These are phyloP conservation scores for Vigna reflexopilosa DNA, from an alignment of 306 rosid species.

Conservation along the genomic window DNA sequence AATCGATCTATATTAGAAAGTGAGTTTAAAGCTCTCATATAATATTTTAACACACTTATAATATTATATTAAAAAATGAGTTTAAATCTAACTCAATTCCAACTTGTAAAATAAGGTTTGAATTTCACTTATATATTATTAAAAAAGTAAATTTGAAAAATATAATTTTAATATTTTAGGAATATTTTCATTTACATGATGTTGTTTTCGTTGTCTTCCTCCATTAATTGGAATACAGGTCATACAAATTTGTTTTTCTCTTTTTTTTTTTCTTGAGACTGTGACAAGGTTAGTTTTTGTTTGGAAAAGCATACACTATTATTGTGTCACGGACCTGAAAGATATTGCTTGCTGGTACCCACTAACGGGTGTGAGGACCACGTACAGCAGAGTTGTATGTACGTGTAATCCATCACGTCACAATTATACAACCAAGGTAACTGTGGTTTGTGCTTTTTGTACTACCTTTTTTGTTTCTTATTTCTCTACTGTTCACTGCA, in stretches of 20 bases:
- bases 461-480: background rate
- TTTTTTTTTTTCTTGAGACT: background rate
- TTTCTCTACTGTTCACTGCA: background rate
- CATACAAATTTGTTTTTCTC: background rate
- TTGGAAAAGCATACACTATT: background rate
- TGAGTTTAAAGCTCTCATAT: too few species aligned
- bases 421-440: constrained; percentile 18
- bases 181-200: background rate
- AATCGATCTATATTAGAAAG: too few species aligned
- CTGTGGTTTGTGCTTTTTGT: background rate
- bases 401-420: constrained; percentile 16
- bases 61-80: too few species aligned
- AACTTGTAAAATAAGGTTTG: too few species aligned
- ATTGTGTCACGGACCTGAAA: background rate
- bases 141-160: background rate
- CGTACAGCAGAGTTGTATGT: background rate
- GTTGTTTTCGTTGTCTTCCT: background rate
- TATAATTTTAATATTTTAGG: background rate
- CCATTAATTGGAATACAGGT: background rate
- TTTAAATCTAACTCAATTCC: too few species aligned
- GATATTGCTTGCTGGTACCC: constrained; percentile 1
- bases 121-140: too few species aligned
- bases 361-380: background rate
- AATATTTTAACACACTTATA: too few species aligned
- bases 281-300: background rate